Evolutionary conservation across 2,329 filamentous ascomycete genomes (phyloP), one percentile per base, ranked within the genome.

Genomic region (Polychaeton citri): DNA sequence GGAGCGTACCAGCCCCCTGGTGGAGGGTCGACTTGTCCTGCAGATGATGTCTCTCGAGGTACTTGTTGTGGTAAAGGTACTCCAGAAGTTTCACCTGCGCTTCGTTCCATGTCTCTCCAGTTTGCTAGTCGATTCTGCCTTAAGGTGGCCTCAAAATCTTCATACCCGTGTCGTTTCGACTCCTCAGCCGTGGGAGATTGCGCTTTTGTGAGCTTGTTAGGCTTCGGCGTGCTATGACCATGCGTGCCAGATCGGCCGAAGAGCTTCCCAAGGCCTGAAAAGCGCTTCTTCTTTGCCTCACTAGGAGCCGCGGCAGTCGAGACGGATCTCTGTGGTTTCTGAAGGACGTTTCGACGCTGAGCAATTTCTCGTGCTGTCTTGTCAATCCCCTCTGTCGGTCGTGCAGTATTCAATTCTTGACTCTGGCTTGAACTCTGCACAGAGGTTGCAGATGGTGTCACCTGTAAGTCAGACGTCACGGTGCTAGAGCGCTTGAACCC

Each of bases 211-310:
- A 60, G 31, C 36, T 59, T 61, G 15, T 45, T 48, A 7, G 47
- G 26, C 37, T 58, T 58, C 15, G 39, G 38, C 5, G 52, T 43
- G 10, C 40, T 41, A 24, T 53, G 44, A 8, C 48, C 52, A 2
- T 39, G 24, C 2, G 57, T 56, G 21, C 51, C 55, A 7, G 53
- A 57, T 20, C 63, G 53, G 19, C 57, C 52, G 36, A 68, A 66
- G 1, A 68, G 42, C 21, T 55, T 60, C 4, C 63, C 62, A 8
- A 68, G 43, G 3, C 55, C 47, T 2, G 64, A 66, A 33, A 66
- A 64, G 21, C 64, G 55, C 37, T 64, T 65, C 42, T 65, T 66
- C 34, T 54, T 53, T 21, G 47, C 45, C 6, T 45, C 39, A 21
- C 50, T 48, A 2, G 43, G 39, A 13, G 40, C 43, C 2, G 44